Evolutionary conservation across 2,329 filamentous ascomycete genomes (phyloP), one percentile per base, ranked within the genome.

Genomic region (Rutstroemia sydowiana): DNA sequence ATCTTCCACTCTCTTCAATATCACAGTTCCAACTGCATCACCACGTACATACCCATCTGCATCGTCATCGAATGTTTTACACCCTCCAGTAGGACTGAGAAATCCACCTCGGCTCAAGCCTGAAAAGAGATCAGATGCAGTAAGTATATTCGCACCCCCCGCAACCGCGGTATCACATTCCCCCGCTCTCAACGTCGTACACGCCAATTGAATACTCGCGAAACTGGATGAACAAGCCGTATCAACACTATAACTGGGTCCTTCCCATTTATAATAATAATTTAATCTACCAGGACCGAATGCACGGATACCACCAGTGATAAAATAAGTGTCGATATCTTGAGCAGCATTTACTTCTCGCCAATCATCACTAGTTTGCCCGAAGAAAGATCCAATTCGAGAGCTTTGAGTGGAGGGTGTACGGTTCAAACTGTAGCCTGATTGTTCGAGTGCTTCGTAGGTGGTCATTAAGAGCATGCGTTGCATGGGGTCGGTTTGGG

Each of bases 401-500:
- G 59, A 34, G 10, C 87, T 82, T n/a, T 54, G 40, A 2, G 61
- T 59, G 1, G 59, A 56, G 13, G 55, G 50, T 10, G 59, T 61
- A 42, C 52, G 40, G 41, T 58, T 54, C 21, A 52, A 40, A 9
- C 88, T 84, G 61, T 87, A 85, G 1, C 87, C 87, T 30, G 84
- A 82, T 79, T 86, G 86, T 66, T 92, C 87, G 45, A 92, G 74
- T 0, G 87, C 87, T 63, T 91, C 87, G 60, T 89, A 91, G 0
- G 85, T 85, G 2, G 86, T 88, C 11, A 83, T 79, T 31, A 92
- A 70, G 2, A 85, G 84, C 59, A 91, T 74, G 57, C 87, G 78
- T 66, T 88, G 86, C 77, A 87, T 87, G 0, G 87, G 87, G 65
- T 91, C 87, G 1, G 85, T 88, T 64, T 90, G 85, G 45, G 81